These are phyloP conservation scores for Blastobotrys ciferrii DNA, from an alignment of 1,139 yeast species.

Conservation along the genomic window DNA sequence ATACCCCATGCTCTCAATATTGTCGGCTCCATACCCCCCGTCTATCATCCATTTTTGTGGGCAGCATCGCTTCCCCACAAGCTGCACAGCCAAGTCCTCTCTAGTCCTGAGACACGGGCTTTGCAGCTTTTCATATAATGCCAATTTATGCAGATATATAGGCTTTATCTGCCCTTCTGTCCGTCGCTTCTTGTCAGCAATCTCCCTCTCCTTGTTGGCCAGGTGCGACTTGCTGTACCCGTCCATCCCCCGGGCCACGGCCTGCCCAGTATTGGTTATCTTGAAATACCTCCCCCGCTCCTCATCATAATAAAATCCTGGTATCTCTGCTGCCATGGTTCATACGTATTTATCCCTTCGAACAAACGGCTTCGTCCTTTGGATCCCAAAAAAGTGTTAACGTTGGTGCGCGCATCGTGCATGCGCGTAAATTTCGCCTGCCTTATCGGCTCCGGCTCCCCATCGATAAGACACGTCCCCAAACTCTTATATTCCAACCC, in stretches of 20 bases:
- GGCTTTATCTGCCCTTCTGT: not conserved
- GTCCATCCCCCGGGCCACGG: constrained; percentile 19
- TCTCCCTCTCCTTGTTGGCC: constrained; percentile 5
- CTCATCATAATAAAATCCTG: constrained; percentile 26
- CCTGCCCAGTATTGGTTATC: constrained; percentile 19
- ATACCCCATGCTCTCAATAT: constrained; percentile 7
- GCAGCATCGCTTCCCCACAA: not conserved
- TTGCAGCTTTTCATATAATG: constrained; percentile 1
- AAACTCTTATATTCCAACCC: too few relatives aligned
- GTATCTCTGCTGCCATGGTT: constrained; percentile 18
- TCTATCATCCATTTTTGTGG: constrained; percentile 7
- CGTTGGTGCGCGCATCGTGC: not conserved
- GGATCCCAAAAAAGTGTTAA: too few relatives aligned
- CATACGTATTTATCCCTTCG: too few relatives aligned
- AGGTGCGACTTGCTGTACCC: constrained; percentile 7
- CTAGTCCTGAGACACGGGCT: not conserved
- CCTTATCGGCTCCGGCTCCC: too few relatives aligned
- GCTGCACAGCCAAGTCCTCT: not conserved
- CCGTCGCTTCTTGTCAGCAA: not conserved
- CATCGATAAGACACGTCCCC: too few relatives aligned
- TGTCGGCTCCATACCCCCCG: constrained; percentile 8
- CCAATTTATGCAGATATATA: not conserved
- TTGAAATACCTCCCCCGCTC: constrained; percentile 22
- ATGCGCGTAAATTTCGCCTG: not conserved
- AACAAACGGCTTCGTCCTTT: not conserved